Conservation (phyloP, 2,329 filamentous ascomycete genomes). For the Alternaria tenuissima region DNA sequence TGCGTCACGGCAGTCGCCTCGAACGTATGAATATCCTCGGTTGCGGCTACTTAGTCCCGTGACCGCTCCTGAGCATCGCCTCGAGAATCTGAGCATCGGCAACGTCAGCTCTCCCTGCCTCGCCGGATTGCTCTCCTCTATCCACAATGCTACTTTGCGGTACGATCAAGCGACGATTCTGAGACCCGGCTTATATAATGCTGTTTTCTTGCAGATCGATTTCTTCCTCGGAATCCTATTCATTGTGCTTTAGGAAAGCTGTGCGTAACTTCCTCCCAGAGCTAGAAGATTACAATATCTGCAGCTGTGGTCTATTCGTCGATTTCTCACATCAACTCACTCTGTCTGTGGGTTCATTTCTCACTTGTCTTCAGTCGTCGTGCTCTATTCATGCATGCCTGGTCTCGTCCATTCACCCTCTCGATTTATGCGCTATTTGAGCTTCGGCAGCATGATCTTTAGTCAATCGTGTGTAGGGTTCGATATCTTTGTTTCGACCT, state of each 20-base stretch:
- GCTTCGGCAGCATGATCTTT: neutral
- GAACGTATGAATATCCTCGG: constrained; percentile 7
- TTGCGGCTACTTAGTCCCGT: constrained; percentile 12
- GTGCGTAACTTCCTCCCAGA: neutral
- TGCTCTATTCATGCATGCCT: too few species aligned
- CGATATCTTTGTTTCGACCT: neutral
- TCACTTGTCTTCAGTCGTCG: too few species aligned
- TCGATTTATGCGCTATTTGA: neutral
- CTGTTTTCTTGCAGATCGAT: neutral
- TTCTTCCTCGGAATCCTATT: too few species aligned
- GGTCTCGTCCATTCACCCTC: neutral
- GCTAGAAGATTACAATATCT: neutral
- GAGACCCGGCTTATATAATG: neutral
- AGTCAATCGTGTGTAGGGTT: neutral
- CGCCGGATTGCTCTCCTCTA: neutral
- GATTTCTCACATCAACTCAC: too few species aligned
- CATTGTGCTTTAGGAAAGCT: neutral
- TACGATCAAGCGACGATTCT: neutral
- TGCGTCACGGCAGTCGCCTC: neutral
- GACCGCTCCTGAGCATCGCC: neutral
- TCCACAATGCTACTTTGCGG: neutral
- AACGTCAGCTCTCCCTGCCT: neutral
- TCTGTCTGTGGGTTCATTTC: neutral
- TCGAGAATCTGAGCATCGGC: neutral
- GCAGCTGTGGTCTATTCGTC: neutral